Evolutionary conservation across 2,329 filamentous ascomycete species (phyloP).

Genomic region (Ophiostoma sp.): DNA sequence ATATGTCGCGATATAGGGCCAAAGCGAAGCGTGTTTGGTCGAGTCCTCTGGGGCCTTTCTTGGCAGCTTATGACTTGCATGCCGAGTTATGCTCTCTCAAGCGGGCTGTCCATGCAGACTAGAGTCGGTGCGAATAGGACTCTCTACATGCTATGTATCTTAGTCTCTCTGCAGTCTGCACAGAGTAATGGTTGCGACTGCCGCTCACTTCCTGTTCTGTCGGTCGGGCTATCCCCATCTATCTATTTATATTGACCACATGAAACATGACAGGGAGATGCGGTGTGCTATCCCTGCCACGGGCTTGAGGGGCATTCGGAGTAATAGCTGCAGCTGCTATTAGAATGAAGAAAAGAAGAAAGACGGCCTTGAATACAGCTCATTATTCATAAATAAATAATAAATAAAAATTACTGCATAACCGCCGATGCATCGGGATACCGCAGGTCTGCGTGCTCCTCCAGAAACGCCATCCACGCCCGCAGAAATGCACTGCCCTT

Average conservation of each 20-base stretch:
- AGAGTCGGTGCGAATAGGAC: not conserved
- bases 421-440: constrained; percentile 59
- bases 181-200: not conserved
- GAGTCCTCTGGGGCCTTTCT: not conserved
- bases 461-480: constrained; percentile 84
- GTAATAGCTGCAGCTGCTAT: not conserved
- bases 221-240: not conserved
- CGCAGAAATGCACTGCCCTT: constrained; percentile 84
- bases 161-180: too few species aligned
- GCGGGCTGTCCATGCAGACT: not conserved
- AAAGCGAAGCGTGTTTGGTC: not conserved
- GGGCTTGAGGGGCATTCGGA: not conserved
- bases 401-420: not conserved
- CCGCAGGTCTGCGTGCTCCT: constrained; percentile 82
- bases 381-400: not conserved
- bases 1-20: constrained; percentile 9
- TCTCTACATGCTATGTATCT: not conserved
- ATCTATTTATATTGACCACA: constrained; percentile 10
- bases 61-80: constrained; percentile 6
- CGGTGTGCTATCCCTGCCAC: not conserved
- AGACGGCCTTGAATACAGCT: not conserved
- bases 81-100: not conserved
- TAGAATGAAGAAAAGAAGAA: too few species aligned
- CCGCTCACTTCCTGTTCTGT: not conserved
- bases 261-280: constrained; percentile 3